Evolutionary conservation across 306 rosid species (phyloP), one percentile per base, ranked within the genome.

Genomic region (Hippophae rhamnoides): DNA sequence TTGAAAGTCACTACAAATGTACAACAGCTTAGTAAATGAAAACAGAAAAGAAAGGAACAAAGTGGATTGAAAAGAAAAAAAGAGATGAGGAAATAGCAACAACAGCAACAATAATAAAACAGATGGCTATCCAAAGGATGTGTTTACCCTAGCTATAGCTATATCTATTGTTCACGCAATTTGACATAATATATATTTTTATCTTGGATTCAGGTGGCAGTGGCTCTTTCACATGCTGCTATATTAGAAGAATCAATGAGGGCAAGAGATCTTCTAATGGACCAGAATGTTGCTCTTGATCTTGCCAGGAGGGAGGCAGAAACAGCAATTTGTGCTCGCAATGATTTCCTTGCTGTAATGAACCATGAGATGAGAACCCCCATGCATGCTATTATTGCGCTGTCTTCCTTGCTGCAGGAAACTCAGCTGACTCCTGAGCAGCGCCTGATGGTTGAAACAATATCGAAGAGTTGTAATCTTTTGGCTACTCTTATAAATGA

Each of bases 291-390:
- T 78, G 96, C 96, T 3, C 89, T 92, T 64, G 99, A 92, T 86
- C 78, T 73, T 31, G 99, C 99, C 45, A 82, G 99, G 79, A 83
- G 95, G 73, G 99, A 92, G 80, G 99, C 99, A 25, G 99, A 92
- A 86, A 92, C 96, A 46, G 99, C 99, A 42, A 92, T 92, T 65
- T 84, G 83, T 75, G 99, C 95, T 71, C 95, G 99, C 69, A 92
- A 92, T 72, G 99, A 92, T 78, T 92, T 92, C 76, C 75, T 92
- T 77, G 96, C 99, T 3, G 99, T 92, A 56, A 87, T 92, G 99
- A 92, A 92, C 77, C 96, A 92, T 12, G 99, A 92, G 76, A 92
- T 92, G 99, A 88, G 99, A 69, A 92, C 94, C 62, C 99, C 99
- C 6, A 88, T 92, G 99, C 99, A 92, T 77, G 99, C 99, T 58